Evolutionary conservation across 208 protist species (phyloP).

Genomic region (Crithidia thermophila): DNA sequence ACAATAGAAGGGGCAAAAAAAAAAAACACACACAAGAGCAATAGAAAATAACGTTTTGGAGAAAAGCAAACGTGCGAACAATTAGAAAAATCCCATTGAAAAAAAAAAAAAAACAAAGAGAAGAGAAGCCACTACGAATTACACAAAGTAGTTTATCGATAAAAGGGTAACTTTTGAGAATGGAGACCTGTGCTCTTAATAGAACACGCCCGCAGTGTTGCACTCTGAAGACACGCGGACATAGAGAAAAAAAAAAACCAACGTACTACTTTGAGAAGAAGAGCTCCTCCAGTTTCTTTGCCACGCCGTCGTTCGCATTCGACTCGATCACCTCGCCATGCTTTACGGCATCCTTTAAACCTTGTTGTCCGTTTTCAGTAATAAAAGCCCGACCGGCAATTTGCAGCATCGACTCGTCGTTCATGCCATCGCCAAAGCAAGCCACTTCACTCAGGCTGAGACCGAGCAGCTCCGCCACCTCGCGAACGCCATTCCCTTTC

Average conservation of each 20-base stretch:
- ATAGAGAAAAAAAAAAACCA: background rate
- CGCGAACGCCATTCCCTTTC: slow-evolving; percentile 60
- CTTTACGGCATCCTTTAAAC: slow-evolving; percentile 36
- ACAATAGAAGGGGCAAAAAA: no score
- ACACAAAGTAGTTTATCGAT: no score
- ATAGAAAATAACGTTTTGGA: no score
- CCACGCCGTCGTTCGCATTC: slow-evolving; percentile 71
- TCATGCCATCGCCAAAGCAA: slow-evolving; percentile 79
- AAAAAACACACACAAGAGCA: no score
- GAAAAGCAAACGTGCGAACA: no score
- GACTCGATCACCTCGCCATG: slow-evolving; percentile 49
- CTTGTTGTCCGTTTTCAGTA: slow-evolving; percentile 52
- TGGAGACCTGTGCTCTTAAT: background rate
- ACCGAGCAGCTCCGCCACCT: slow-evolving; percentile 47
- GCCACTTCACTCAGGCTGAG: slow-evolving; percentile 40
- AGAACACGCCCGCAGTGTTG: background rate
- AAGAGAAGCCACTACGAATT: no score
- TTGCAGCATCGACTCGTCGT: slow-evolving; percentile 67
- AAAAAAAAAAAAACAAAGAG: no score
- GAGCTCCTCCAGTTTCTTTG: slow-evolving; percentile 69
- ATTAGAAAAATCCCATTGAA: no score
- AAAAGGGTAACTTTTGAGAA: no score
- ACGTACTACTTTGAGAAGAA: slow-evolving; percentile 31
- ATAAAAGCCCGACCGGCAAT: slow-evolving; percentile 49
- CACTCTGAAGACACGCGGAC: background rate